Evolutionary conservation across 164 flowering plant species (phyloP).

Genomic region (Umbilicus rupestris): DNA sequence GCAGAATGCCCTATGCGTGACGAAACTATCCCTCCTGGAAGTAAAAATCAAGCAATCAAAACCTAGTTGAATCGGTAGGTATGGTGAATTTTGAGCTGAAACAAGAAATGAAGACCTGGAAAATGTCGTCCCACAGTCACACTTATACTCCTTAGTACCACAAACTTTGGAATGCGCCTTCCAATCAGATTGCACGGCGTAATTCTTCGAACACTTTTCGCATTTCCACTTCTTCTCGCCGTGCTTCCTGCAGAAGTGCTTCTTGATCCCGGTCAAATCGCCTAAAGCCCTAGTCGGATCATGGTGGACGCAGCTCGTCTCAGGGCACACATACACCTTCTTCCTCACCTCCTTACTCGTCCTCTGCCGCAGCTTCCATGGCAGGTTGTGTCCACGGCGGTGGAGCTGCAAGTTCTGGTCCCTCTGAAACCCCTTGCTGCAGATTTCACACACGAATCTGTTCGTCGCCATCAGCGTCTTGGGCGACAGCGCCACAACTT

Average conservation of each 20-base stretch:
- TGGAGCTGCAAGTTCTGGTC: constrained; percentile 15
- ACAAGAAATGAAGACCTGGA: constrained; percentile 2
- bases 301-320: not conserved
- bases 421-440: constrained; percentile 13
- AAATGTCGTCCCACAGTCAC: constrained; percentile 9
- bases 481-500: constrained; percentile 12
- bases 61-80: not conserved
- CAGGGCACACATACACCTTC: constrained; percentile 14
- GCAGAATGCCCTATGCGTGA: constrained; percentile 11
- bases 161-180: constrained; percentile 9
- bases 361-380: constrained; percentile 16
- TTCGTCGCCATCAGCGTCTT: constrained; percentile 15
- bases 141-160: constrained; percentile 10
- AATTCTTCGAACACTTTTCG: constrained; percentile 9
- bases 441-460: constrained; percentile 13
- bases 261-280: constrained; percentile 10
- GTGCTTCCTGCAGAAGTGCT: constrained; percentile 9
- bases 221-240: constrained; percentile 11
- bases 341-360: constrained; percentile 13
- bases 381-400: constrained; percentile 12
- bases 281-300: constrained; percentile 10
- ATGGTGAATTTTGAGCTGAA: not conserved
- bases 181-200: constrained; percentile 11
- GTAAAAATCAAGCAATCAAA: not conserved
- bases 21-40: constrained; percentile 11